Percentiles rank a stretch among this genome's conserved stretches.
phyloP scores from a whole-genome alignment of 441 rosid species.

The Syzygium syzygioides region DNA sequence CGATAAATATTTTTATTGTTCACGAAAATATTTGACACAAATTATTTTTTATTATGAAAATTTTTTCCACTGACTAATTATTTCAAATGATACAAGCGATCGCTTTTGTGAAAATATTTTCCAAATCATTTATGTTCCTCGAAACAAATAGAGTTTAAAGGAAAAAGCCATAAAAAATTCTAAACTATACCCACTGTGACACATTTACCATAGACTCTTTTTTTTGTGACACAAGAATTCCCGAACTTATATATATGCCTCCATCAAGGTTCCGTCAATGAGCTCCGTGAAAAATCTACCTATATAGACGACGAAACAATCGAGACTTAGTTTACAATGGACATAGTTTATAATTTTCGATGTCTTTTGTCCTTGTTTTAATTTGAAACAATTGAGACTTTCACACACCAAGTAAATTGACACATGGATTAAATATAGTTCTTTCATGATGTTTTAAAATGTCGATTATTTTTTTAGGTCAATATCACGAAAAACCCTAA shows the following conservation, averaged over 20 bases:
- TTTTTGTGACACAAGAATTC: too few species aligned
- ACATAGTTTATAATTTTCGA: not conserved
- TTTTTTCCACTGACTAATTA: too few species aligned
- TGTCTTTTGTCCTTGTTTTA: not conserved
- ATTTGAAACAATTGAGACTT: not conserved
- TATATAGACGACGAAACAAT: not conserved
- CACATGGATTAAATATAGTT: not conserved
- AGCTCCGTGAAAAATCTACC: not conserved
- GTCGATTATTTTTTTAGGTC: not conserved
- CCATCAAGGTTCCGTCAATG: not conserved
- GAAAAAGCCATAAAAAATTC: not conserved
- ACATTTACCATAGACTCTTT: not conserved
- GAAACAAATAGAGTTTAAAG: too few species aligned
- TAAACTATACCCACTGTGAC: accelerated
- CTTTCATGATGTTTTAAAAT: not conserved
- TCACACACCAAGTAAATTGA: not conserved
- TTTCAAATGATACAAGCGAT: too few species aligned
- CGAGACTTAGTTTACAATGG: too few species aligned
- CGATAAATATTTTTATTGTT: too few species aligned
- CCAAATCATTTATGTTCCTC: too few species aligned
- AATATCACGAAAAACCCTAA: too few species aligned
- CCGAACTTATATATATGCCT: not conserved
- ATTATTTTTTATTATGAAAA: too few species aligned
- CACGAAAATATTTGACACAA: too few species aligned
- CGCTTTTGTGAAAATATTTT: too few species aligned